phyloP scores from a whole-genome alignment of 2,329 filamentous ascomycete species.

The Fusarium burgessii region DNA sequence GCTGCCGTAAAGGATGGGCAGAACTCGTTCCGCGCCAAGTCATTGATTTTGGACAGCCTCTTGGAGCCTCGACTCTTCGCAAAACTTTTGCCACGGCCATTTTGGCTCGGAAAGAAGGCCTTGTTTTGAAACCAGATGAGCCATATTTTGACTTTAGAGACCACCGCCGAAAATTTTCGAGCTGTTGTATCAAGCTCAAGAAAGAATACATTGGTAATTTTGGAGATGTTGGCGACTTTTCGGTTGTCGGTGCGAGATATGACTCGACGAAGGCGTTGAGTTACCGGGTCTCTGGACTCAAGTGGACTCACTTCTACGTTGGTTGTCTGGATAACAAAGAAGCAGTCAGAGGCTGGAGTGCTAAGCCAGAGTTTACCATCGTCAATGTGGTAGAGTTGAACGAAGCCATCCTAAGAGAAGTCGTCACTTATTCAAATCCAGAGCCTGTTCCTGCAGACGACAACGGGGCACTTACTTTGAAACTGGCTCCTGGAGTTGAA shows the following conservation, averaged over 20 bases:
- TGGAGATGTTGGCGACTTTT: conserved; percentile 87
- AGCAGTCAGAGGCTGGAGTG: conserved; percentile 63
- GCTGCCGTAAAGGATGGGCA: conserved; percentile 68
- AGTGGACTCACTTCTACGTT: conserved; percentile 85
- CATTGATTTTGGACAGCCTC: conserved; percentile 71
- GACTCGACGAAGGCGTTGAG: conserved; percentile 71
- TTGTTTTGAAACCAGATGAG: conserved; percentile 83
- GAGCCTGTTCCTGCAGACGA: conserved; percentile 53
- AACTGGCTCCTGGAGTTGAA: conserved; percentile 59
- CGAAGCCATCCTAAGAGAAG: conserved; percentile 61
- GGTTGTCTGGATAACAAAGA: conserved; percentile 80
- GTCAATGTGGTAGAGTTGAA: conserved; percentile 73
- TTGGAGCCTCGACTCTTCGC: conserved; percentile 67
- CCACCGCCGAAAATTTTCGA: conserved; percentile 53
- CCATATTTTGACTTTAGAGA: conserved; percentile 75
- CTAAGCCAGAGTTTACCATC: conserved; percentile 72
- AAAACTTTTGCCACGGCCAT: conserved; percentile 77
- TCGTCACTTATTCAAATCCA: conserved; percentile 63
- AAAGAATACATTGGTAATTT: conserved; percentile 84
- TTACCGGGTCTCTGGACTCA: conserved; percentile 65
- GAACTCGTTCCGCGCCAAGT: conserved; percentile 74
- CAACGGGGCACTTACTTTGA: conserved; percentile 59
- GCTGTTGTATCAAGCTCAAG: conserved; percentile 83
- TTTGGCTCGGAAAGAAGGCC: conserved; percentile 76
- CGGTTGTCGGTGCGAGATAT: conserved; percentile 80